Conservation (phyloP, 306 rosid genomes). For the Gastrolobium bilobum region DNA sequence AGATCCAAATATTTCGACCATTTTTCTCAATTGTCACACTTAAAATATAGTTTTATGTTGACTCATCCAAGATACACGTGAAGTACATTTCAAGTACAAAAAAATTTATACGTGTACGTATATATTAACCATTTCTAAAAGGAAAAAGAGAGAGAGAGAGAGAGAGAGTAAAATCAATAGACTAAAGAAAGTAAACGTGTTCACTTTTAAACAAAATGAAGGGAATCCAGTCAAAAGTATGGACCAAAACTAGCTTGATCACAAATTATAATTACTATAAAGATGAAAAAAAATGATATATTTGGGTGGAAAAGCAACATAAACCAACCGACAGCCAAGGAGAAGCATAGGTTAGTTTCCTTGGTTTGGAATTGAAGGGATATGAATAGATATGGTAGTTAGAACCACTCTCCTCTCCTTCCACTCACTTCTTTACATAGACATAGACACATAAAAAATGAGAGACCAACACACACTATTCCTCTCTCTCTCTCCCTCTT, state of each 20-base stretch:
- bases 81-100: not conserved
- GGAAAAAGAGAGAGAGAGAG: not conserved
- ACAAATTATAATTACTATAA: conserved; percentile 15
- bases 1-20: conserved; percentile 33
- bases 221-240: conserved; percentile 22
- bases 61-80: conserved; percentile 11
- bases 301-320: conserved; percentile 54
- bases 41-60: conserved; percentile 17
- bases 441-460: not conserved
- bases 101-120: not conserved
- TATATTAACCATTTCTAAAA: conserved; percentile 1
- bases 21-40: not conserved
- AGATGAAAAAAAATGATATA: conserved; percentile 11
- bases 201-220: not conserved
- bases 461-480: not conserved
- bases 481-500: conserved; percentile 40
- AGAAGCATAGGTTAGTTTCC: conserved; percentile 65
- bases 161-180: not conserved
- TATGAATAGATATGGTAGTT: conserved; percentile 75
- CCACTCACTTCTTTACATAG: conserved; percentile 50
- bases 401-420: conserved; percentile 60
- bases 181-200: conserved; percentile 7
- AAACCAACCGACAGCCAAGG: conserved; percentile 71
- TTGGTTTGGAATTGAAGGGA: conserved; percentile 73
- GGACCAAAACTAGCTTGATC: conserved; percentile 27